Evolutionary conservation across 495 filamentous ascomycete species (phyloP), one percentile per base, ranked within the genome.

Genomic region (Diplogelasinospora grovesii): DNA sequence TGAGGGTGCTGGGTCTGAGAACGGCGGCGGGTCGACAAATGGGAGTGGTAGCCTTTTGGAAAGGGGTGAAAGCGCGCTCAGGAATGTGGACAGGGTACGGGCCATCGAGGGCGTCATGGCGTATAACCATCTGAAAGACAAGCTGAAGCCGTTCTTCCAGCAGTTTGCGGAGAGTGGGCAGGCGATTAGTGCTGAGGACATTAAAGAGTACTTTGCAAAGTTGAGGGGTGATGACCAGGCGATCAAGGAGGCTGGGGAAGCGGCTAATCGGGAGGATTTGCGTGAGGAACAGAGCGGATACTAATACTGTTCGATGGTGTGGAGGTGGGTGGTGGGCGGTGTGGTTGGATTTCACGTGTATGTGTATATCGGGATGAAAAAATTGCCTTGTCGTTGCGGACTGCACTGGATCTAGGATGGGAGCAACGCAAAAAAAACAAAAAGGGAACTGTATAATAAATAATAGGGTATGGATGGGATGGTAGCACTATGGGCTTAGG

Each of bases 31-130:
- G 37, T 71, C 64, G 40, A 70, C 55, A 23, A 66, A 60, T 29
- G 73, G 71, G 21, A 70, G 66, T 33, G 84, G 83, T 26, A 90
- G 84, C 48, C 63, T 97, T 4, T 77, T 88, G 22, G 89, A 97
- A 19, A 82, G 86, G 14, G 92, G 90, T 26, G 90, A 97, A 59
- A 85, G 83, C 18, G 92, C 89, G 0, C 70, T 98, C 20, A 86
- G 77, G 59, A 89, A 84, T 46, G 78, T 98, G 14, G 92, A 97
- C 58, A 81, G 92, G 2, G 89, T 97, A 13, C 69, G 81, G 14
- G 92, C 92, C 3, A 95, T 98, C 46, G 89, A 98, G 60, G 92
- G 92, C 14, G 90, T 93, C 8, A 95, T 95, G 87, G 87, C 85
- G 9, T 98, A 96, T 60, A 95, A 95, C 50, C 80, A 92, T 46